Percentiles rank a stretch among this genome's conserved stretches.
These are phyloP conservation scores for Trichoderma sp. DNA, from an alignment of 2,329 filamentous ascomycete species.

Conservation along the genomic window DNA sequence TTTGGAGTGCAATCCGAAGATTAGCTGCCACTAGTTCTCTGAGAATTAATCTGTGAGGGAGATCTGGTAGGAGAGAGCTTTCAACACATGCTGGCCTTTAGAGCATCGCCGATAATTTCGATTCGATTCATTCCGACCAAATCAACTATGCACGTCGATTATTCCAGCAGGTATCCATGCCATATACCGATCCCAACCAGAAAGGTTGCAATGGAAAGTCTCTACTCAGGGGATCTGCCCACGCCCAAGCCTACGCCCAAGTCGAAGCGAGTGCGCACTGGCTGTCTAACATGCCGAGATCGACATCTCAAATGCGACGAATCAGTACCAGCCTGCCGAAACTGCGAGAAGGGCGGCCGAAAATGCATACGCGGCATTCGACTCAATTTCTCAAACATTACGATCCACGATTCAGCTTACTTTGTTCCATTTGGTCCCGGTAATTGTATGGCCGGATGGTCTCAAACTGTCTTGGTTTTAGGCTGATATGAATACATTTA, in stretches of 20 bases:
- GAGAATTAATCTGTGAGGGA: neutral
- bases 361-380: conserved; percentile 83
- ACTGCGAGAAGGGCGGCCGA: conserved; percentile 85
- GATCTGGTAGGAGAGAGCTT: neutral
- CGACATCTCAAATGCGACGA: conserved; percentile 92
- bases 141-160: neutral
- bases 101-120: neutral
- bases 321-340: conserved; percentile 62
- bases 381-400: conserved; percentile 88
- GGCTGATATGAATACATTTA: conserved; percentile 27
- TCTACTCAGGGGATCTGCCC: neutral
- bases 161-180: neutral
- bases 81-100: neutral
- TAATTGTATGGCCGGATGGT: conserved; percentile 27
- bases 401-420: conserved; percentile 67
- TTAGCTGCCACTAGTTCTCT: neutral
- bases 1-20: no score
- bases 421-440: conserved; percentile 30
- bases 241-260: conserved; percentile 22
- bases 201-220: neutral
- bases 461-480: no score
- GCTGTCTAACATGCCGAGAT: conserved; percentile 87
- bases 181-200: neutral
- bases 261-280: conserved; percentile 82
- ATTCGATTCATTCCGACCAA: neutral